A percentile compares a stretch with the other conserved stretches of the same genome.
Evolutionary conservation across 305 asterid genomes (phyloP).

Genomic region (Fraxinus greggii): DNA sequence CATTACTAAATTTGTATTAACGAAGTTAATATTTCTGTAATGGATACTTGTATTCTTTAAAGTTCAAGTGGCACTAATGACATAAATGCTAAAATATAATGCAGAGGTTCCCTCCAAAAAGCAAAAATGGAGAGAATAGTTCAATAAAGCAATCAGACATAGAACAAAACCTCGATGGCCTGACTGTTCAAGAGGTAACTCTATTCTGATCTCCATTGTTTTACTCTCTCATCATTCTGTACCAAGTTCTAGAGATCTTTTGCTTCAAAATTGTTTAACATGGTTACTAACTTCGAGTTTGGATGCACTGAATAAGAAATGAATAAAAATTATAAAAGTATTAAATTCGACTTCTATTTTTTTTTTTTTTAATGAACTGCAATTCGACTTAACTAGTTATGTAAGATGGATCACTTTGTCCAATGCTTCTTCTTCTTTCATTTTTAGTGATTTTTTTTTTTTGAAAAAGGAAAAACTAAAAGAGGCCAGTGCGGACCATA

Average conservation of each 20-base stretch:
- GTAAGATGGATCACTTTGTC: neutral
- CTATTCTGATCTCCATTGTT: neutral
- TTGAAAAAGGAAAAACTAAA: neutral
- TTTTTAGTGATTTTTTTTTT: neutral
- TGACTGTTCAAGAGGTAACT: conserved; percentile 39
- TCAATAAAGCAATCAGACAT: conserved; percentile 39
- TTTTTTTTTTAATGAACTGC: no score
- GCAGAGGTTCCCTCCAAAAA: conserved; percentile 45
- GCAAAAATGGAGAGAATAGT: conserved; percentile 40
- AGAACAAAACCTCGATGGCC: conserved; percentile 42
- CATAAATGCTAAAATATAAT: conserved; percentile 5
- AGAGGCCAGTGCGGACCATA: neutral
- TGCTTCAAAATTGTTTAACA: neutral
- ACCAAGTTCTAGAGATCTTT: neutral
- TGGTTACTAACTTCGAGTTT: neutral
- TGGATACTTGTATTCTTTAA: neutral
- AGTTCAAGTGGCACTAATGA: neutral
- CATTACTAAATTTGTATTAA: neutral
- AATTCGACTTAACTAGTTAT: neutral
- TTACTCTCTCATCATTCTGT: neutral
- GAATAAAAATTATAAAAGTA: neutral
- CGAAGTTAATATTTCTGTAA: neutral
- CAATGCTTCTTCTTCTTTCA: neutral
- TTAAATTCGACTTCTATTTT: neutral
- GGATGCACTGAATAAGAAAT: neutral